phyloP scores from a whole-genome alignment of 1,284 basidiomycete species.

The Rhodotorula glutinis region DNA sequence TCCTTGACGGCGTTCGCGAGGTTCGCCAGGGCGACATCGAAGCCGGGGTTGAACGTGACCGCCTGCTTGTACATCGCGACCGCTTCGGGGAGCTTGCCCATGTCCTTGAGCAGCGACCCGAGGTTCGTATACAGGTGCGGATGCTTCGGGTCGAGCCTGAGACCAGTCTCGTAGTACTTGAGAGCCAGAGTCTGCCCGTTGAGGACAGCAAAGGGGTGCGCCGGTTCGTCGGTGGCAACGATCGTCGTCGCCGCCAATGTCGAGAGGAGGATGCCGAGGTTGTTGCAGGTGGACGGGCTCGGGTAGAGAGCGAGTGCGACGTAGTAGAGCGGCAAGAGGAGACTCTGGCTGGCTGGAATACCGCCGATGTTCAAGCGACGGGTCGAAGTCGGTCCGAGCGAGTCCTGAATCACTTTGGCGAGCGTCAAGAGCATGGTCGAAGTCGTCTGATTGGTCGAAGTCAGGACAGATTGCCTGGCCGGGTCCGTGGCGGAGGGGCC shows the following conservation, averaged over 20 bases:
- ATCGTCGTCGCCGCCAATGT: constrained; percentile 49
- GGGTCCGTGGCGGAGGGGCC: constrained; percentile 37
- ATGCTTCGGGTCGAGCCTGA: constrained; percentile 58
- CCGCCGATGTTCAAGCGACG: constrained; percentile 43
- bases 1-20: constrained; percentile 62
- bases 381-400: constrained; percentile 43
- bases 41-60: constrained; percentile 54
- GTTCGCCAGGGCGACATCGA: constrained; percentile 61
- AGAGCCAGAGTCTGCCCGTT: constrained; percentile 52
- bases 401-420: constrained; percentile 59
- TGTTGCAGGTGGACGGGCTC: constrained; percentile 60
- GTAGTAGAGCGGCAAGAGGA: constrained; percentile 60
- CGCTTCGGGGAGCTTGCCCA: constrained; percentile 56
- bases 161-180: constrained; percentile 58
- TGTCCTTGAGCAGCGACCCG: constrained; percentile 61
- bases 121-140: constrained; percentile 62
- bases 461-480: constrained; percentile 36
- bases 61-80: constrained; percentile 57
- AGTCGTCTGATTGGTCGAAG: constrained; percentile 50
- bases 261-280: constrained; percentile 61
- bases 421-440: constrained; percentile 59
- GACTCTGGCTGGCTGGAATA: constrained; percentile 54
- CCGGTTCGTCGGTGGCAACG: constrained; percentile 43
- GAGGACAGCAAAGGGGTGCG: constrained; percentile 37
- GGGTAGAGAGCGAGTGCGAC: constrained; percentile 58